Evolutionary conservation across 371 early-diverging fungal species (phyloP), one percentile per base, ranked within the genome.

Genomic region (Mortierella sp.): DNA sequence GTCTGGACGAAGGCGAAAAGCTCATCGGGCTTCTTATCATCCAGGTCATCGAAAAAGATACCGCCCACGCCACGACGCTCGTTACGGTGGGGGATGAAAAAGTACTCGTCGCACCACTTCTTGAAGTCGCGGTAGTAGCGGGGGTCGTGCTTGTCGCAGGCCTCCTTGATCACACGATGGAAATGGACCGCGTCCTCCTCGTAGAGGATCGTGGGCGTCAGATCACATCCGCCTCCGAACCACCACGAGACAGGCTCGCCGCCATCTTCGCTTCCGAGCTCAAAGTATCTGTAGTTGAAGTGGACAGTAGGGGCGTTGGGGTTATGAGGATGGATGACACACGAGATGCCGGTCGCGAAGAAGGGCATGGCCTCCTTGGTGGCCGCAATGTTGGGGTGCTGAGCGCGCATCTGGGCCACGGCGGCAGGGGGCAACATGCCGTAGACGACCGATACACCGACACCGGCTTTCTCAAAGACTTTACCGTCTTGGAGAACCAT

Each of bases 261-360:
- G 1, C 73, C 80, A 67, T 92, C 92, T 0, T 89, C 88, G 61
- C 91, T 88, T 80, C 90, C 91, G 26, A 96, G 90, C 77, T 99
- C 99, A 92, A 99, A 98, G 86, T 98, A 98, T 26, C 99, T 93
- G 88, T 98, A 99, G 89, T 99, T 99, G 88, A 96, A 89, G 81
- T 99, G 99, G 5, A 96, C 95, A 0, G 99, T 99, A 0, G 99
- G 99, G 2, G 96, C 97, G 82, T 95, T 92, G 24, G 99, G 99
- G 88, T 98, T 99, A 82, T 94, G 93, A n/a, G 98, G 98, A 77
- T 99, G 99, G 84, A 98, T 93, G 50, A 99, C 98, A 69, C 97
- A 90, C 3, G 95, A 95, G 69, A 98, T 95, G 5, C 98, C 98
- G 0, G 98, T 96, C 0, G 95, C 99, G 82, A 96, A 97, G 91